Base-by-base conservation (phyloP, 1,284 basidiomycete species). In the Pseudozyma thailandica region DNA sequence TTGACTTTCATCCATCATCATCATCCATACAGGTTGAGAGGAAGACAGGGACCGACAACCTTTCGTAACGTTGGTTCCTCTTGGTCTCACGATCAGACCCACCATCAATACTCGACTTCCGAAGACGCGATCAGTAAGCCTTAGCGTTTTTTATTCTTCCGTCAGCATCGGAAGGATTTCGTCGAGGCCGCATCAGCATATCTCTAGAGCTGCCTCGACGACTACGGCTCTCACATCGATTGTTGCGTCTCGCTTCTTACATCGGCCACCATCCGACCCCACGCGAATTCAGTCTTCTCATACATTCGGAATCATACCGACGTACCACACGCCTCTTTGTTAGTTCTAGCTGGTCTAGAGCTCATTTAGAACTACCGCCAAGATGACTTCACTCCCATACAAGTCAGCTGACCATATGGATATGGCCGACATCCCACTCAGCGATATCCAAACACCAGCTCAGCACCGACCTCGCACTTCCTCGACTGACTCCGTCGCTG, bases 361-460 rank as follows among this genome's bases (percentile, higher is more conserved):
- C 53, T 31, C 5, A 3, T 4, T 30, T 10, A 2, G 31, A 33
- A 26, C 42, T 16, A 27, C 48, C 44, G 20, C 25, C 27, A 51
- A 51, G 13, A 47, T 73, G 80, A 44, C 60, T 70, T 72, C 70
- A 45, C 71, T 75, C 10, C 70, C 73, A 4, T 73, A 73, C 57
- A 63, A 61, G 41, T 23, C 50, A 1, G 47, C 51, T 8, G 63
- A 71, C 16, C 52, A 62, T 3, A 61, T 44, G 23, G 74, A 77
- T 27, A 51, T 74, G 6, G 59, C 68, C 18, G 56, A 64, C 20
- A 77, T 77, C 31, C 74, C 72, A 16, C 35, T 77, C n/a, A 48
- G 45, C 46, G 43, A 50, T 44, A 50, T 77, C 15, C 47, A 55
- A 6, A 44, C 68, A 10, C 68, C 72, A 30, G 60, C 49, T 43